Evolutionary conservation across 2,329 filamentous ascomycete genomes (phyloP).

Genomic region (Anthostomella pinea): DNA sequence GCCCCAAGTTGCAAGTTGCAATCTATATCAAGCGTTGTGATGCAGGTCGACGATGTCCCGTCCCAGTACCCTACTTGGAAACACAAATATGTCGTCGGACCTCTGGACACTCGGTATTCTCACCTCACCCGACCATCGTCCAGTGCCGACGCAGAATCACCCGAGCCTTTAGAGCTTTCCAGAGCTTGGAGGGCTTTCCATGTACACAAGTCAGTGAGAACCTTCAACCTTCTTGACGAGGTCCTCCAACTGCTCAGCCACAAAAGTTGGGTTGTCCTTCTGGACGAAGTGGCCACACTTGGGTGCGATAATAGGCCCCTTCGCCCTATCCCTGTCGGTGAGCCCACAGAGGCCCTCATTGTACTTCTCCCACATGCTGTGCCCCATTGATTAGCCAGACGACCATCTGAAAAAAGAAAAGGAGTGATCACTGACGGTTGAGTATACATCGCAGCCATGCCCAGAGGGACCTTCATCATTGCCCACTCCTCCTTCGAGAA

Average conservation of each 20-base stretch:
- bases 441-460: slow-evolving; percentile 28
- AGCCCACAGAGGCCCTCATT: slow-evolving; percentile 29
- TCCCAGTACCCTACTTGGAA: no score
- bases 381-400: slow-evolving; percentile 11
- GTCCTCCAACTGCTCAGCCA: slow-evolving; percentile 20
- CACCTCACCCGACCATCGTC: no score
- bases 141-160: no score
- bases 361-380: slow-evolving; percentile 32
- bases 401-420: no score
- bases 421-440: slow-evolving; percentile 26
- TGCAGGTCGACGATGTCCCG: no score
- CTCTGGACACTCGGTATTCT: no score
- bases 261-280: slow-evolving; percentile 28
- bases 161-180: no score
- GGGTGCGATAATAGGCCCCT: slow-evolving; percentile 28
- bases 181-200: no score
- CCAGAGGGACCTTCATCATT: slow-evolving; percentile 30
- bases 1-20: no score
- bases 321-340: slow-evolving; percentile 24
- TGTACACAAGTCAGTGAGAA: slow-evolving; percentile 11
- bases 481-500: slow-evolving; percentile 30
- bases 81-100: no score
- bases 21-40: no score
- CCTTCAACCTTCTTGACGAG: slow-evolving; percentile 19
- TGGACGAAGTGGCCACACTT: slow-evolving; percentile 34